Base-by-base conservation (phyloP, 192 early-diverging fungal genomes). In the Coemansia aciculifera region DNA sequence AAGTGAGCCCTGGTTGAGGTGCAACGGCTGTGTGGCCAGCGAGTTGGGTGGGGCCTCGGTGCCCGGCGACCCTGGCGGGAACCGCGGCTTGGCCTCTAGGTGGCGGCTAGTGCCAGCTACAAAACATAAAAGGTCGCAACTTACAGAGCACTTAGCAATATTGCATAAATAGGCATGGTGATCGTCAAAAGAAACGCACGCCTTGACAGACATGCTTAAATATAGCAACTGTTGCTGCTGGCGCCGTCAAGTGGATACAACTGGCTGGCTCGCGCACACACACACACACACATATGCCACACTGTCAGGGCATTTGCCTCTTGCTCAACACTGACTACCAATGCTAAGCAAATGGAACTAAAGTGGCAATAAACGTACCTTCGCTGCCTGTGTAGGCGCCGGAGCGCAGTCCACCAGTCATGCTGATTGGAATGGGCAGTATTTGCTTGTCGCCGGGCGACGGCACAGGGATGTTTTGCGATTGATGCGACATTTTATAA, bases 21-120 rank as follows among this genome's bases (percentile, higher is more conserved):
- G 49, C 60, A 49, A 40, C 39, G 68, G 29, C 68, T 37, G 62
- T 24, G 60, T 63, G 13, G 39, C 63, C 27, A 63, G 57, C 49
- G 73, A 75, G 73, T 75, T 75, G n/a, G 73, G 76, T 21, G 76
- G 76, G 17, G 76, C 67, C 17, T 62, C 48, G 60, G 70, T 66
- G 17, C 71, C 76, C 8, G 59, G 59, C 21, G 63, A 63, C 8
- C 62, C 69, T 40, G 61, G 27, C 39, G 49, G 34, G 52, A 71
- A 64, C 42, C 32, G 46, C 32, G 31, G 15, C 31, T n/a, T 29
- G 17, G 54, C 1, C 54, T 57, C 54, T 57, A 5, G 24, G 51
- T 27, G 24, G 12, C 27, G 51, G 24, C 51, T 17, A 4, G 21
- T 29, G 21, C 24, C 51, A 29, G 63, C 21, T 32, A 64, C 42